Evolutionary conservation across 169 alveolate genomes (phyloP).

Genomic region (Pseudocohnilembus persalinus): DNA sequence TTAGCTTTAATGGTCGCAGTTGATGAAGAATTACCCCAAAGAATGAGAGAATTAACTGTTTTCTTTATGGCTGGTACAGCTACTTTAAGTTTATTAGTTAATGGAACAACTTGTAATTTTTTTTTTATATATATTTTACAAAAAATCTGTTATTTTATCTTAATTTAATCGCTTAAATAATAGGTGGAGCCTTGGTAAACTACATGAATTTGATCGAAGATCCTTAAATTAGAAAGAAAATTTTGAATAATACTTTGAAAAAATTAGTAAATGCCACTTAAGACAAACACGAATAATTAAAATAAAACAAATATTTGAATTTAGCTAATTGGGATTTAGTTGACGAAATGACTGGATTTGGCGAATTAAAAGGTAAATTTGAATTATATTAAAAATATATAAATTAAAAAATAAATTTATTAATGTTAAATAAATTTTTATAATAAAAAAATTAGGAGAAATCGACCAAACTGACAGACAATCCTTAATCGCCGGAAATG

Average conservation of each 20-base stretch:
- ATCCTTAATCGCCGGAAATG: background rate
- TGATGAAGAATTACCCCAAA: slow-evolving; percentile 36
- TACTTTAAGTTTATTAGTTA: slow-evolving; percentile 46
- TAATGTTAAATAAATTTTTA: no score
- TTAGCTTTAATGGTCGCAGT: slow-evolving; percentile 58
- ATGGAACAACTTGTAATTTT: slow-evolving; percentile 55
- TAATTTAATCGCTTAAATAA: background rate
- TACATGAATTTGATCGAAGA: slow-evolving; percentile 38
- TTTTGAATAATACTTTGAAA: slow-evolving; percentile 31
- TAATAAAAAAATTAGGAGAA: background rate
- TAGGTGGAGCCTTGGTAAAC: slow-evolving; percentile 25
- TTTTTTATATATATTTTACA: background rate
- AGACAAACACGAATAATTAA: slow-evolving; percentile 33
- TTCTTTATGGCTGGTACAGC: slow-evolving; percentile 63
- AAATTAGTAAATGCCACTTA: slow-evolving; percentile 27
- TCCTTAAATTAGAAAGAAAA: slow-evolving; percentile 41
- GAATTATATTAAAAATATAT: no score
- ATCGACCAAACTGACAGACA: background rate
- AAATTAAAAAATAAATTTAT: no score
- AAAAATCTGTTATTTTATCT: background rate
- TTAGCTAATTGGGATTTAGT: slow-evolving; percentile 54
- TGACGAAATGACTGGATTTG: slow-evolving; percentile 31
- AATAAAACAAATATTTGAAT: slow-evolving; percentile 28
- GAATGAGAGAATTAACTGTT: slow-evolving; percentile 43
- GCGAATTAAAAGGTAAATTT: slow-evolving; percentile 26